These are phyloP conservation scores for Aspergillus eucalypticola DNA, from an alignment of 2,329 filamentous ascomycete species.

Conservation along the genomic window DNA sequence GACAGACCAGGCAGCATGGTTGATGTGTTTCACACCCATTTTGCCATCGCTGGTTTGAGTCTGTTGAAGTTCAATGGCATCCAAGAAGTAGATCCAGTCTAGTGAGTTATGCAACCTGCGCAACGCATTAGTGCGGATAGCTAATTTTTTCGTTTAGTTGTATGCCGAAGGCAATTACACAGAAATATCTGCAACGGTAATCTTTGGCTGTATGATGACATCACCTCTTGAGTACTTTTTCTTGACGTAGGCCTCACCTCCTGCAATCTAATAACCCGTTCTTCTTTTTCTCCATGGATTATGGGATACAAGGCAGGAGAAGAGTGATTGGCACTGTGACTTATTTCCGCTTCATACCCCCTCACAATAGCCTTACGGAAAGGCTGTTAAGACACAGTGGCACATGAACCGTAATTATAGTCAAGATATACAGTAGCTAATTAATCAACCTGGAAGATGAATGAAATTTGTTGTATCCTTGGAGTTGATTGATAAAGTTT, in stretches of 20 bases:
- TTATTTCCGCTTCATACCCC: conserved; percentile 45
- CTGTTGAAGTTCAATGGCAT: conserved; percentile 76
- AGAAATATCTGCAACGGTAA: conserved; percentile 55
- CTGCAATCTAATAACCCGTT: conserved; percentile 71
- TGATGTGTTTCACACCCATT: conserved; percentile 94
- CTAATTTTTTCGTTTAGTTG: conserved; percentile 50
- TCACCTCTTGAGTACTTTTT: neutral
- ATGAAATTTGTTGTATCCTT: too few species aligned
- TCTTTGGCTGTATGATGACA: neutral
- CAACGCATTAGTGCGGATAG: neutral
- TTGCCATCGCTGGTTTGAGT: conserved; percentile 85
- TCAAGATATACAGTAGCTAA: neutral
- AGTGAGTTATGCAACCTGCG: conserved; percentile 55
- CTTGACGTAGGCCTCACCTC: conserved; percentile 45
- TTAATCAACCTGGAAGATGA: neutral
- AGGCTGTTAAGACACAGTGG: conserved; percentile 44
- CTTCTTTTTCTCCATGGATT: conserved; percentile 52
- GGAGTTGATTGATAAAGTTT: too few species aligned
- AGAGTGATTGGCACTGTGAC: conserved; percentile 50
- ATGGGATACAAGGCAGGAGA: conserved; percentile 72
- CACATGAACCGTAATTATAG: conserved; percentile 26
- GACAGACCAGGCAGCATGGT: conserved; percentile 93
- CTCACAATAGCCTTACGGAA: conserved; percentile 35
- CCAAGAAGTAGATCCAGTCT: conserved; percentile 80
- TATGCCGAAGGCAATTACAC: conserved; percentile 68